A percentile compares a stretch with the other conserved stretches of the same genome.
Evolutionary conservation across 352 stramenopile genomes (phyloP).

Genomic region (Phytophthora hibernalis): DNA sequence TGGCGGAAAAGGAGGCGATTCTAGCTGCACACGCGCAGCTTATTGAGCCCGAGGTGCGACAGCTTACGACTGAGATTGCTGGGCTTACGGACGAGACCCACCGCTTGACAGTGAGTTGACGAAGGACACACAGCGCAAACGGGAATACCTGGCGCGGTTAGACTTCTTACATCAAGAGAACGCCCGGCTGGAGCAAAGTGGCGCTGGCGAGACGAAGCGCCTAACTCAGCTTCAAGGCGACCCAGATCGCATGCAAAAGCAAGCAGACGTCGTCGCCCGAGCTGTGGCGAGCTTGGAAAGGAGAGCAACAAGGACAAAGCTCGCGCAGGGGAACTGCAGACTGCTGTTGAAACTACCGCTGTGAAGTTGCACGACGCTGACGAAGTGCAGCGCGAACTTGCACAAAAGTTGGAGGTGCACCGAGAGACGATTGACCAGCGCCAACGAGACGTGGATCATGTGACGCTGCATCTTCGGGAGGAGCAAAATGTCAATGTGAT

Average conservation of each 20-base stretch:
- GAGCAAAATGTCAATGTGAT: slow-evolving; percentile 86
- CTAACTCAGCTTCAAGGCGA: slow-evolving; percentile 73
- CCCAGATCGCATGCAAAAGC: slow-evolving; percentile 85
- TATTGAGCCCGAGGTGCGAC: slow-evolving; percentile 85
- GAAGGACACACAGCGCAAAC: slow-evolving; percentile 73
- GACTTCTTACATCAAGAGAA: slow-evolving; percentile 77
- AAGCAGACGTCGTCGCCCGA: slow-evolving; percentile 87
- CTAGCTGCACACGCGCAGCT: slow-evolving; percentile 79
- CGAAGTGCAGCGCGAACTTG: slow-evolving; percentile 79
- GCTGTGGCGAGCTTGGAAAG: slow-evolving; percentile 72
- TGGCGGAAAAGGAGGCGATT: slow-evolving; percentile 79
- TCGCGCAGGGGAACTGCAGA: slow-evolving; percentile 46
- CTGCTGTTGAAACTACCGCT: slow-evolving; percentile 47
- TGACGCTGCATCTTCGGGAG: slow-evolving; percentile 87
- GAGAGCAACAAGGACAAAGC: slow-evolving; percentile 68
- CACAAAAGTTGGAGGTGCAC: slow-evolving; percentile 90
- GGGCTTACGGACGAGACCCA: slow-evolving; percentile 73
- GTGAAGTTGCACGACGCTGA: slow-evolving; percentile 77
- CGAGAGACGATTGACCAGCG: slow-evolving; percentile 91
- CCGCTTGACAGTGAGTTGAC: slow-evolving; percentile 70
- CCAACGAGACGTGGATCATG: slow-evolving; percentile 91
- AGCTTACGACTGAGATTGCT: slow-evolving; percentile 73
- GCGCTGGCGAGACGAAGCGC: slow-evolving; percentile 62
- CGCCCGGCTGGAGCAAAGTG: slow-evolving; percentile 53
- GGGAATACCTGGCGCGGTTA: slow-evolving; percentile 63